Evolutionary conservation across 2,329 filamentous ascomycete species (phyloP), one percentile per base, ranked within the genome.

Genomic region (Penicillium sp.): DNA sequence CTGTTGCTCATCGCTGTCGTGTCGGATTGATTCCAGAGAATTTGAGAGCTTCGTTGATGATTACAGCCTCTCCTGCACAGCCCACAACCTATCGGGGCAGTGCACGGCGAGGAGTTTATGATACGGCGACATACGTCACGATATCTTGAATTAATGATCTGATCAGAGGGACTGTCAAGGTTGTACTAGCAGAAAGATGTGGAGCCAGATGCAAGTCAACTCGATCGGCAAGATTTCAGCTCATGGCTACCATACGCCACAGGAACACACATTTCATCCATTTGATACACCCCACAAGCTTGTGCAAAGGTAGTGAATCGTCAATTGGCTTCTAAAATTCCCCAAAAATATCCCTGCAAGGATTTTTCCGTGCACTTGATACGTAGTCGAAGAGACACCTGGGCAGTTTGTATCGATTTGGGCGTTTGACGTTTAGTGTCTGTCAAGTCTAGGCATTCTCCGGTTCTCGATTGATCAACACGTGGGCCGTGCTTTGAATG

Each of bases 181-280:
- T 19, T 18, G 34, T 13, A 21, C 18, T 44, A 19, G 47, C 28
- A 48, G 23, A 16, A 23, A 21, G 13, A 18, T 44, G 43, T 52
- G 48, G 29, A 31, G 37, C 19, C 31, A 5, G 14, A 39, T 56
- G 48, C 49, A 49, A 46, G 53, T 56, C 53, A 52, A 23, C 28
- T 43, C 24, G 18, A 23, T 51, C 29, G 23, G 21, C 29, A 42
- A 43, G 52, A 42, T 21, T 26, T 45, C 26, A 37, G 24, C 5
- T 16, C 21, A 9, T 51, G 28, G 42, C 36, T 47, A 34, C 48
- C 42, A 23, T 43, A 45, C 42, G 53, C 43, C 48, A 48, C 48
- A 55, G 43, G 48, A 47, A 51, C 43, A 37, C 42, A 29, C 28
- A 31, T 31, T 21, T 9, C 19, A 34, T 48, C 5, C n/a, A 11